Conservation (phyloP, 208 protist species). For the Angomonas desouzai region DNA sequence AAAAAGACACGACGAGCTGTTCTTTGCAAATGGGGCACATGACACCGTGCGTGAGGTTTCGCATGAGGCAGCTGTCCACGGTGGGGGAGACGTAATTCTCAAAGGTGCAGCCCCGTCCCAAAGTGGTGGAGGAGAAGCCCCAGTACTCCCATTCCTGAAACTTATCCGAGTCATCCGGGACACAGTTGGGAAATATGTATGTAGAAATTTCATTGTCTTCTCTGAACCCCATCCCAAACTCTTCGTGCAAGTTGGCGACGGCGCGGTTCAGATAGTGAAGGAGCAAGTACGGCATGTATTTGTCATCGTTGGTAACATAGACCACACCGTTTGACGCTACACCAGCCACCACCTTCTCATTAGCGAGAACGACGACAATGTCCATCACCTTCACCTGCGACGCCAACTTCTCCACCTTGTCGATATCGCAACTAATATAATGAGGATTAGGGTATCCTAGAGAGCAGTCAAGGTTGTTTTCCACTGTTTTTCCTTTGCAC, state of each 20-base stretch:
- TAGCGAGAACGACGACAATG: slow-evolving; percentile 56
- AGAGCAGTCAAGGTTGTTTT: slow-evolving; percentile 43
- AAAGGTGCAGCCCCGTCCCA: slow-evolving; percentile 41
- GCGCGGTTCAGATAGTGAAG: slow-evolving; percentile 68
- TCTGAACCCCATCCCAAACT: slow-evolving; percentile 49
- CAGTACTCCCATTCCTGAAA: slow-evolving; percentile 37
- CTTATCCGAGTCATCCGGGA: slow-evolving; percentile 9
- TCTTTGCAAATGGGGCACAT: slow-evolving; percentile 69
- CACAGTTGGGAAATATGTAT: slow-evolving; percentile 42
- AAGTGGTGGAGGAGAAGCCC: neutral
- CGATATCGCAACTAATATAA: slow-evolving; percentile 33
- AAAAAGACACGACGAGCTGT: slow-evolving; percentile 34
- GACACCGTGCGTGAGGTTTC: slow-evolving; percentile 26
- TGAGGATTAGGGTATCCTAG: slow-evolving; percentile 36
- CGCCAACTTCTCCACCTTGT: slow-evolving; percentile 23
- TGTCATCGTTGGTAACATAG: slow-evolving; percentile 37
- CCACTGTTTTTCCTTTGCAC: slow-evolving; percentile 15
- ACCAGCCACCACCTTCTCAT: slow-evolving; percentile 26
- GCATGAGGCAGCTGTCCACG: slow-evolving; percentile 44
- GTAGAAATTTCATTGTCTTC: slow-evolving; percentile 7
- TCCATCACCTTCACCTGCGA: slow-evolving; percentile 29
- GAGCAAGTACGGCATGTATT: slow-evolving; percentile 50
- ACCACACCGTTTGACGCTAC: slow-evolving; percentile 34
- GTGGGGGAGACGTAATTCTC: slow-evolving; percentile 47
- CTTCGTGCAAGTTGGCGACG: slow-evolving; percentile 36